Evolutionary conservation across 192 early-diverging fungal genomes (phyloP).

Genomic region (Coemansia erecta): DNA sequence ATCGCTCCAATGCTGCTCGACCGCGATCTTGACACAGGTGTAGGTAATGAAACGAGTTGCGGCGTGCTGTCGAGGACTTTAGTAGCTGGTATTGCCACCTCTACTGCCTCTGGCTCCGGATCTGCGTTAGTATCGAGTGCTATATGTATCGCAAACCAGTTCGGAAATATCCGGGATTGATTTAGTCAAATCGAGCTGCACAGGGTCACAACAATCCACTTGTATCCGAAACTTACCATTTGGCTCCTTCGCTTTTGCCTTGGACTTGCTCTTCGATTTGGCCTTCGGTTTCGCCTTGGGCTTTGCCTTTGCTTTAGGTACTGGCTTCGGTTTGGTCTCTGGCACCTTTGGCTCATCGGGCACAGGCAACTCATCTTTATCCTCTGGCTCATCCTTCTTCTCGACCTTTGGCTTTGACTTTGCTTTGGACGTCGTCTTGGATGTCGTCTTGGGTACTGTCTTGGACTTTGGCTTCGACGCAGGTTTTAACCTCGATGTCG

Average conservation of each 20-base stretch:
- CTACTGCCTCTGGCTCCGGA: too few species aligned
- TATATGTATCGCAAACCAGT: too few species aligned
- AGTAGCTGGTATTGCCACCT: too few species aligned
- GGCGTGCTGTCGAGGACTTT: too few species aligned
- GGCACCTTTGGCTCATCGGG: background rate
- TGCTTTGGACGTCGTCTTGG: background rate
- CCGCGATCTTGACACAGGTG: too few species aligned
- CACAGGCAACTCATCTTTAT: background rate
- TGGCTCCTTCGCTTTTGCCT: background rate
- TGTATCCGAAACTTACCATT: background rate
- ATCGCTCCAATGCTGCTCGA: too few species aligned
- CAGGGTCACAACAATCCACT: background rate
- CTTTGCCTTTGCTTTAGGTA: background rate
- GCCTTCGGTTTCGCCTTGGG: background rate
- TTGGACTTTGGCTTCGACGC: constrained; percentile 7
- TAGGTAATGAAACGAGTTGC: too few species aligned
- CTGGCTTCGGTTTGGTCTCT: constrained; percentile 3
- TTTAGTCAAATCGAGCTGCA: too few species aligned
- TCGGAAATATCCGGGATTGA: too few species aligned
- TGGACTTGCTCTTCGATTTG: background rate
- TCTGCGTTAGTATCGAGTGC: too few species aligned
- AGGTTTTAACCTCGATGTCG: background rate
- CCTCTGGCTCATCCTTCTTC: background rate
- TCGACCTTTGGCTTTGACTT: background rate
- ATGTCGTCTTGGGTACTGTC: background rate